Evolutionary conservation across 2,329 filamentous ascomycete genomes (phyloP), one percentile per base, ranked within the genome.

Genomic region (Exophiala aquamarina): DNA sequence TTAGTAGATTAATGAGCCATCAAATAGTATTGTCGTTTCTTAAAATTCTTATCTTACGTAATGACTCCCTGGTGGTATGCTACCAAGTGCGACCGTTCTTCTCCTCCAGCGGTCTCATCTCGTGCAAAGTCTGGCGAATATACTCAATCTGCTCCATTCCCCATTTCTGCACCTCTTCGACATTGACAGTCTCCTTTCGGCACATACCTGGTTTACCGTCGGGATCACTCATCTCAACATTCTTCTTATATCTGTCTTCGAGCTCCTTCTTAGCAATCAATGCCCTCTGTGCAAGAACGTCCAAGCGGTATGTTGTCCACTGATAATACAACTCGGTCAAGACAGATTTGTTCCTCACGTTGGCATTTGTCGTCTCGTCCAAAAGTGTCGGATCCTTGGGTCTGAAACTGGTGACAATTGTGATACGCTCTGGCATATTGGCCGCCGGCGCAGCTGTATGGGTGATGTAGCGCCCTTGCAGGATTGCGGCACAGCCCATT

Each of bases 391-490:
- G 69, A 17, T 70, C 73, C 38, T 73, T 75, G 1, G 83, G 81
- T 6, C 83, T 74, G 67, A 84, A 84, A 3, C 78, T 80, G 0
- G 82, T 85, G 37, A 86, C 81, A 66, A 83, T 81, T 35, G 73
- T 80, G 63, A 86, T 84, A 23, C 82, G 76, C 62, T 86, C 83
- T 18, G 73, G 72, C 3, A 71, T 71, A 14, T 79, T 79, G 2
- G 79, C 65, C 7, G 81, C 77, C 6, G 74, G 76, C 13, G 83
- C 71, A 2, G 82, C 83, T 44, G 79, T 74, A 61, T 86, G 83
- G 50, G 79, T 75, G 50, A 86, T 82, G 64, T 85, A 83, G 14
- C 82, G 73, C 10, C 83, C 83, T 61, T 86, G 82, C 31, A 86
- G 69, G 15, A 86, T 71, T 1, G 84, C 78, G 2, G 78, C 81